Conservation (phyloP, 345 rosid species). For the Citrus cavaleriei region DNA sequence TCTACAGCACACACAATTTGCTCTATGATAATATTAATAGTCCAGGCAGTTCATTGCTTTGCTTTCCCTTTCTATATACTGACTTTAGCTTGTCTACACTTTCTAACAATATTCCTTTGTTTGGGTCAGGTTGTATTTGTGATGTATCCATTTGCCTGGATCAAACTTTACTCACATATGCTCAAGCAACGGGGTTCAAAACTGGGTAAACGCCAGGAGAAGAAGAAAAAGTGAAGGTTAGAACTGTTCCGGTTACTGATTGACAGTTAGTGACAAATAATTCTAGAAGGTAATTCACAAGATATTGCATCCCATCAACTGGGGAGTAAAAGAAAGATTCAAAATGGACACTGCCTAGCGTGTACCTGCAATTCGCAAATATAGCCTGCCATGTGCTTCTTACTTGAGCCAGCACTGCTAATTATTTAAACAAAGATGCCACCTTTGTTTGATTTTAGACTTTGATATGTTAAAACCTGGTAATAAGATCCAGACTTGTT, state of each 20-base stretch:
- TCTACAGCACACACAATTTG: not conserved
- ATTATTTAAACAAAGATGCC: not conserved
- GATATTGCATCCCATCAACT: not conserved
- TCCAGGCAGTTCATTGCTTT: not conserved
- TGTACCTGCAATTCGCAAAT: not conserved
- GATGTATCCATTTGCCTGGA: conserved; percentile 70
- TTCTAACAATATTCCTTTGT: conserved; percentile 2
- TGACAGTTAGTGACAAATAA: not conserved
- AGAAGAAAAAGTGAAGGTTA: conserved; percentile 44
- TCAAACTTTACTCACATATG: conserved; percentile 69
- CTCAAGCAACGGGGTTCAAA: conserved; percentile 68
- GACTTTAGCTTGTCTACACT: not conserved
- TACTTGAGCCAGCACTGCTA: not conserved
- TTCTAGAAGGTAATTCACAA: not conserved
- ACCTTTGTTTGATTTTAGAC: not conserved
- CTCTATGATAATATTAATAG: not conserved
- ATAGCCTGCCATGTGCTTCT: not conserved
- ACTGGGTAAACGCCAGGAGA: conserved; percentile 45
- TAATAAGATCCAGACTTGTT: not conserved
- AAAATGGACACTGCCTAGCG: not conserved
- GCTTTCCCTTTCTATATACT: not conserved
- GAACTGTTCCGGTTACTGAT: not conserved
- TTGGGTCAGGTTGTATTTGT: conserved; percentile 52
- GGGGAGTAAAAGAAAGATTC: not conserved
- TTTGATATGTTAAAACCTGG: not conserved